Evolutionary conservation across 108 stramenopile species (phyloP), one percentile per base, ranked within the genome.

Genomic region (Bacterosira constricta): DNA sequence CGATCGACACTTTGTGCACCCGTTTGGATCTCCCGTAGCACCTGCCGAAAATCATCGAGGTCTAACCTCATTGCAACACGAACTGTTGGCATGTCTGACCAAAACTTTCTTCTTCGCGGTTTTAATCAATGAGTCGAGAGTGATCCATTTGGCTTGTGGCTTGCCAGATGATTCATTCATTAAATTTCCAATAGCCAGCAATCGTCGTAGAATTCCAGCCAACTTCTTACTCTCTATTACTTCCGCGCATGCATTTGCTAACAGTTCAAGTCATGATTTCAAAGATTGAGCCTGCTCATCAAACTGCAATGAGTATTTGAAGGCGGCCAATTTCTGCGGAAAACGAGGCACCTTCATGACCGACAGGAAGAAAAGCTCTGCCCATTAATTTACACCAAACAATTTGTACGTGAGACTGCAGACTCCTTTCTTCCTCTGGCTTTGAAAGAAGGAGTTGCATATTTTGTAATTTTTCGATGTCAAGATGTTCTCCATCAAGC

Each of bases 281-380:
- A 84, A 50, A 6, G 63, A 32, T 13, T 51, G 46, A 17, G 32
- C 37, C 25, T 37, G 58, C 23, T 76, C 82, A 20, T 75, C 66
- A 69, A 83, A 79, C 46, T 83, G 77, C 13, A 58, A 27, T 2
- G 52, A 63, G 57, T 35, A 83, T 1, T 41, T 36, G 44, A 83
- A 83, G 0, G 67, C 34, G 2, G 49, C 41, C 12, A 83, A 50
- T 18, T 69, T 79, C 32, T 78, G 52, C 30, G 55, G 26, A 38
- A 79, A 74, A 4, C 44, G 18, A 15, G 66, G 66, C 4, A 65
- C 49, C 36, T 80, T 71, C 71, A 62, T 71, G 4, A 81, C 75
- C 20, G 83, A 47, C 13, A 74, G 32, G 35, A 84, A 84, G 38
- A 80, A 84, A 0, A 50, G 55, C 39, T 84, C 83, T 6, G 75